Evolutionary conservation across 208 protist species (phyloP), one percentile per base, ranked within the genome.

Genomic region (Leishmania mexicana): DNA sequence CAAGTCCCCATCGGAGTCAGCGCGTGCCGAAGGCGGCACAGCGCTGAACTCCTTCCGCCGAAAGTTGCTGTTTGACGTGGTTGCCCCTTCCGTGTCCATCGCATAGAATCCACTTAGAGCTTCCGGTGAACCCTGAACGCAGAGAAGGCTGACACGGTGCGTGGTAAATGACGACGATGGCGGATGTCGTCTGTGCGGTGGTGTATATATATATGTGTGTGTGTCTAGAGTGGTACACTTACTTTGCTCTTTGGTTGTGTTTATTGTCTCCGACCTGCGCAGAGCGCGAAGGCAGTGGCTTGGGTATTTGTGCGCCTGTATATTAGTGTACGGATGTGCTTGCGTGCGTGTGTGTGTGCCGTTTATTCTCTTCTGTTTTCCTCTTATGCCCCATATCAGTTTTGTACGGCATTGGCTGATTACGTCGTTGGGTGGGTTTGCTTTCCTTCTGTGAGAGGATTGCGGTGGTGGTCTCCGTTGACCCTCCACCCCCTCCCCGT

Each of bases 41-140:
- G 85, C 85, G 62, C 70, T 75, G 38, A 89, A 77, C 74, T 79
- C 73, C 24, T 92, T 86, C 54, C 85, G 86, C 58, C 77, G 64
- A 45, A 85, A 84, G 53, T 71, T 92, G 40, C 62, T 92, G 35
- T 92, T 92, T 42, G 77, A 81, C 65, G 68, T 88, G 13, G 65
- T 68, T 0, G 79, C 88, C 1, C 88, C 88, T 3, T 76, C 79
- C 28, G 51, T 83, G 49, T 64, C 35, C 19, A 49, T 67, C 3
- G 38, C 65, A 38, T 85, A 85, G 35, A 21, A 19, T 57, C 13
- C 31, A 1, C 51, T 0, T 17, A n/a, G 6, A 24, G 24, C 45
- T n/a, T 5, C 40, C 21, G 10, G 2, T 31, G 40, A 2, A 8
- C 38, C 40, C 67, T 74, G 1, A 38, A 45, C 5, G 11, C 45